Evolutionary conservation across 306 rosid genomes (phyloP).

Genomic region (Crotalaria pallida): DNA sequence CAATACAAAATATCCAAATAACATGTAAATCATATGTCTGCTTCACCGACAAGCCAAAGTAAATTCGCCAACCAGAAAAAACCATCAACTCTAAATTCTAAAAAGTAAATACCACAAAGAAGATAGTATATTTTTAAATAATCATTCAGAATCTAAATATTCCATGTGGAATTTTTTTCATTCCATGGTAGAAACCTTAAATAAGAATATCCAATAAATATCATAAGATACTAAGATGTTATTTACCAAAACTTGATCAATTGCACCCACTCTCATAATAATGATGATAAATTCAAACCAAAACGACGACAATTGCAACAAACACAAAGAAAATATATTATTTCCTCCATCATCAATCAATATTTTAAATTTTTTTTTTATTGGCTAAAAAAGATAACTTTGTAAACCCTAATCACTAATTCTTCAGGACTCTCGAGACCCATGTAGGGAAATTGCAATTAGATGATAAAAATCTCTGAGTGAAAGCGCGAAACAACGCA

Average conservation of each 20-base stretch:
- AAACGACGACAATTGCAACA: background rate
- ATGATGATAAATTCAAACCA: background rate
- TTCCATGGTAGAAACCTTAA: background rate
- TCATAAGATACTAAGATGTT: background rate
- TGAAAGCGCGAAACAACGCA: slow-evolving; percentile 10
- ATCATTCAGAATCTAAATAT: background rate
- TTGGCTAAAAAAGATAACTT: background rate
- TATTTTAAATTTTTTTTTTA: background rate
- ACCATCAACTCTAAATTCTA: background rate
- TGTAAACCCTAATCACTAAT: slow-evolving; percentile 32
- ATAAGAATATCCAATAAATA: background rate
- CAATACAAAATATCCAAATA: background rate
- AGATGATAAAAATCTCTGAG: background rate
- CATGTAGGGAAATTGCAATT: background rate
- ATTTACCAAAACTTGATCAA: background rate
- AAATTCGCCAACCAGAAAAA: background rate
- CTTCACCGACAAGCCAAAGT: background rate
- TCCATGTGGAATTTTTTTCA: background rate
- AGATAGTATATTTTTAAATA: background rate
- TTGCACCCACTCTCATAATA: background rate
- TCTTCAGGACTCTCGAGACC: background rate
- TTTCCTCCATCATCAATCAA: slow-evolving; percentile 2
- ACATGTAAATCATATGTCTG: background rate
- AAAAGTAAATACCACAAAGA: background rate
- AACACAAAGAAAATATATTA: background rate